Percentiles rank a stretch among this genome's conserved stretches.
phyloP scores from a whole-genome alignment of 2,329 filamentous ascomycete genomes.

The Aspergillus floridensis region DNA sequence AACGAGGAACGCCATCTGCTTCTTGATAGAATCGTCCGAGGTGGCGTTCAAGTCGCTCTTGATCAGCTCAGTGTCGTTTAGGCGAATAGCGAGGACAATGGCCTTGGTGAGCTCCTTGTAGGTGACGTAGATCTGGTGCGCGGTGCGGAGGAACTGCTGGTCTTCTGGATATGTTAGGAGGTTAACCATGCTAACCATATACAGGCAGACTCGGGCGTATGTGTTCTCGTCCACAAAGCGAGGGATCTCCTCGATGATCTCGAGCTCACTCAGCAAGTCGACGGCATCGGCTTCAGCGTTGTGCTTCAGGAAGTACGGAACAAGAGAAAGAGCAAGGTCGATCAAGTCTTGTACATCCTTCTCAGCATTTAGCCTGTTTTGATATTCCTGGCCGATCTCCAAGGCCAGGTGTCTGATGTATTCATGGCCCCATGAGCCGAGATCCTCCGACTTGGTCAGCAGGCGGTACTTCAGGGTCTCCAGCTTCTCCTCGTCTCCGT shows the following conservation, averaged over 20 bases:
- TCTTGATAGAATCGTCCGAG: conserved; percentile 76
- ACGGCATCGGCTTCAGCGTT: conserved; percentile 98
- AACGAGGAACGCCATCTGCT: conserved; percentile 91
- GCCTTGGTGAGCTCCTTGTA: conserved; percentile 94
- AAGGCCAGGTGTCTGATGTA: conserved; percentile 94
- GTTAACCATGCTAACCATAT: conserved; percentile 99
- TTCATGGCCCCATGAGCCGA: conserved; percentile 97
- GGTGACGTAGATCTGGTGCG: conserved; percentile 87
- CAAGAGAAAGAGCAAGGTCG: conserved; percentile 76
- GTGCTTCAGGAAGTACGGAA: conserved; percentile 93
- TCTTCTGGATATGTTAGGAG: conserved; percentile 97
- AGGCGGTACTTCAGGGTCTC: conserved; percentile 96
- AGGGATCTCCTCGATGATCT: conserved; percentile 91
- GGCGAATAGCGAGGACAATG: conserved; percentile 86
- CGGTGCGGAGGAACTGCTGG: conserved; percentile 87
- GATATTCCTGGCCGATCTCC: conserved; percentile 93
- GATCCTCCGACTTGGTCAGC: conserved; percentile 83
- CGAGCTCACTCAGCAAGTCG: conserved; percentile 92
- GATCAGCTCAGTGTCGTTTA: conserved; percentile 85
- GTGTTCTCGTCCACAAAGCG: conserved; percentile 91
- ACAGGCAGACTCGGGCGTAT: conserved; percentile 87
- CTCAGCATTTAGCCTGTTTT: conserved; percentile 80
- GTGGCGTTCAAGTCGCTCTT: conserved; percentile 76
- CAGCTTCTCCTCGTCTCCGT: conserved; percentile 91
- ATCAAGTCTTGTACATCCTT: conserved; percentile 80